Evolutionary conservation across 2,329 filamentous ascomycete species (phyloP).

Genomic region (Colletotrichum sp.): DNA sequence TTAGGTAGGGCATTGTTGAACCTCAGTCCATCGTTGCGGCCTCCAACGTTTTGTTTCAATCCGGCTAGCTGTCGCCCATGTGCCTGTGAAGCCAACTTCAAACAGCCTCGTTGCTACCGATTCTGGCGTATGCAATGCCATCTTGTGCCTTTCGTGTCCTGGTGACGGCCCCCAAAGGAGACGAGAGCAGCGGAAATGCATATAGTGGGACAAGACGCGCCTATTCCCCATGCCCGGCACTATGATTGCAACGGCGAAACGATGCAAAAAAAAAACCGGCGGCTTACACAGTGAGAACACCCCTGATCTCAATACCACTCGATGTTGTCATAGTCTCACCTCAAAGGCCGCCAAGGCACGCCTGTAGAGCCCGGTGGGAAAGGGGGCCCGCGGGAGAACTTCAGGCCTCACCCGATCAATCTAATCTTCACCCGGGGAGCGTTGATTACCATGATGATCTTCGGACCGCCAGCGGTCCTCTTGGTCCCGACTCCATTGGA

Average conservation of each 20-base stretch:
- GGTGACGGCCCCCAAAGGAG: background rate
- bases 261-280: background rate
- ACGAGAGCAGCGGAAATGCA: background rate
- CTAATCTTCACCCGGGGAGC: background rate
- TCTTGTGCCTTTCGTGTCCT: background rate
- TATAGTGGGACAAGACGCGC: background rate
- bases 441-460: background rate
- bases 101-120: background rate
- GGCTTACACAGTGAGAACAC: background rate
- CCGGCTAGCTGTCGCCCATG: background rate
- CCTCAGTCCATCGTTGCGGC: background rate
- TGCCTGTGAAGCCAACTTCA: background rate
- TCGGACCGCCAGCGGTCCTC: background rate
- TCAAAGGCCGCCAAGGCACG: conserved; percentile 1
- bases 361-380: background rate
- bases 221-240: background rate
- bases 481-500: background rate
- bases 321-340: background rate
- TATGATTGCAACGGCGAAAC: background rate
- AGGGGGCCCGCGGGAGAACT: background rate
- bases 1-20: background rate
- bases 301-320: background rate
- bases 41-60: background rate
- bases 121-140: background rate
- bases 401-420: background rate